These are phyloP conservation scores for Saitozyma sp. DNA, from an alignment of 768 basidiomycete species.

Conservation along the genomic window DNA sequence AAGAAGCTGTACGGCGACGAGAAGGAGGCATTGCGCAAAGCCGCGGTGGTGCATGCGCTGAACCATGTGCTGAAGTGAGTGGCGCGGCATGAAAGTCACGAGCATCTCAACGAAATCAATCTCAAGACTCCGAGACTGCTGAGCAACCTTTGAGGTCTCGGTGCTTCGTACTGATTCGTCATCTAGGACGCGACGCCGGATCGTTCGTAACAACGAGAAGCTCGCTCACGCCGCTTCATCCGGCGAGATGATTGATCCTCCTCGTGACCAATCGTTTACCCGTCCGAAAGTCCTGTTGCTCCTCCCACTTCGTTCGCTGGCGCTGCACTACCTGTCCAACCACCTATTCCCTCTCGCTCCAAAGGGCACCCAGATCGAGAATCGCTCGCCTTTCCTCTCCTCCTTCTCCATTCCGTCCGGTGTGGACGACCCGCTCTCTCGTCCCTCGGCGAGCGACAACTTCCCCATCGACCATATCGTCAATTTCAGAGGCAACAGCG, in stretches of 20 bases:
- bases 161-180: not conserved
- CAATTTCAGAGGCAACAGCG: constrained; percentile 93
- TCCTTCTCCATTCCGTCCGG: constrained; percentile 83
- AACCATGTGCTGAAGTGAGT: constrained; percentile 86
- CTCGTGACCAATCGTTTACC: constrained; percentile 95
- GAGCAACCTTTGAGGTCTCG: not conserved
- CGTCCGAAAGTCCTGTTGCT: constrained; percentile 90
- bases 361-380: constrained; percentile 79
- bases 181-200: constrained; percentile 77
- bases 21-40: constrained; percentile 67
- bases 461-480: constrained; percentile 89
- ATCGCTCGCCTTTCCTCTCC: constrained; percentile 72
- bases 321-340: constrained; percentile 76
- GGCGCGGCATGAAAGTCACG: too few species aligned
- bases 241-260: constrained; percentile 60
- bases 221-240: constrained; percentile 62
- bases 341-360: constrained; percentile 70
- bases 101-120: too few species aligned
- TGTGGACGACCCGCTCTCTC: constrained; percentile 60
- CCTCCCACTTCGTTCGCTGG: constrained; percentile 88
- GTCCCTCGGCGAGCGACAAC: constrained; percentile 64
- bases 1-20: constrained; percentile 47
- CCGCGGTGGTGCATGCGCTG: constrained; percentile 72
- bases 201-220: constrained; percentile 92
- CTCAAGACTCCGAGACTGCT: not conserved